These are phyloP conservation scores for Parastagonospora nodorum DNA, from an alignment of 2,329 filamentous ascomycete genomes.

Conservation along the genomic window DNA sequence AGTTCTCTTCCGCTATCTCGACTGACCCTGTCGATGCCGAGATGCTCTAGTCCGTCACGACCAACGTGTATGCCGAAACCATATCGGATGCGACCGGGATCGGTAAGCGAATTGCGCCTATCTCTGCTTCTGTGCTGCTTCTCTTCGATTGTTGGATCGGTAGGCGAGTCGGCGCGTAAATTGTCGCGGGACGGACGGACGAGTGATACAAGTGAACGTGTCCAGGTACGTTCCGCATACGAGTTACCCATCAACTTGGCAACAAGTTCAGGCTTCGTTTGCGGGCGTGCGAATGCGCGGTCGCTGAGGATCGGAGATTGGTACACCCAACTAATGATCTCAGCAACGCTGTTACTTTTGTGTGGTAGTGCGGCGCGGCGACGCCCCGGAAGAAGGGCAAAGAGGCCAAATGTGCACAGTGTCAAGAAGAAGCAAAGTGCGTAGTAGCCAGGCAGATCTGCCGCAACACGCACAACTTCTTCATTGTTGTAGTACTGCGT, in stretches of 20 bases:
- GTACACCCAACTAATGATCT: conserved; percentile 77
- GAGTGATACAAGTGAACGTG: conserved; percentile 32
- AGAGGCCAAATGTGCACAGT: conserved; percentile 69
- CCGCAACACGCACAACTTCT: conserved; percentile 59
- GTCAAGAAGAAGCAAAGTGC: conserved; percentile 73
- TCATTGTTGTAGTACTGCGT: conserved; percentile 62
- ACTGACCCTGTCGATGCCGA: conserved; percentile 63
- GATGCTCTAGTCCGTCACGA: conserved; percentile 63
- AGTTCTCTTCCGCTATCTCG: conserved; percentile 42
- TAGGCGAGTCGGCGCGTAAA: conserved; percentile 28
- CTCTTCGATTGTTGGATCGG: conserved; percentile 20
- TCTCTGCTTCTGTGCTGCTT: conserved; percentile 20
- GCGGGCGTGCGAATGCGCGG: conserved; percentile 71
- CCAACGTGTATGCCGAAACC: conserved; percentile 64
- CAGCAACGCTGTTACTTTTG: conserved; percentile 71
- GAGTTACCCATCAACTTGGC: conserved; percentile 66
- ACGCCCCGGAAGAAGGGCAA: conserved; percentile 63
- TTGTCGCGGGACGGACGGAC: conserved; percentile 36
- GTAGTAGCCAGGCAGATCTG: conserved; percentile 74
- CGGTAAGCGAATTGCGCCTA: conserved; percentile 35
- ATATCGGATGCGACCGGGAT: conserved; percentile 51
- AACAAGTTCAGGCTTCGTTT: conserved; percentile 70
- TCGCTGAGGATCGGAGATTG: conserved; percentile 74
- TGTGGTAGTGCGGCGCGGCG: conserved; percentile 72
- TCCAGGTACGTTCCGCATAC: conserved; percentile 51